These are phyloP conservation scores for Lentinula detonsa DNA, from an alignment of 768 basidiomycete species.

Conservation along the genomic window DNA sequence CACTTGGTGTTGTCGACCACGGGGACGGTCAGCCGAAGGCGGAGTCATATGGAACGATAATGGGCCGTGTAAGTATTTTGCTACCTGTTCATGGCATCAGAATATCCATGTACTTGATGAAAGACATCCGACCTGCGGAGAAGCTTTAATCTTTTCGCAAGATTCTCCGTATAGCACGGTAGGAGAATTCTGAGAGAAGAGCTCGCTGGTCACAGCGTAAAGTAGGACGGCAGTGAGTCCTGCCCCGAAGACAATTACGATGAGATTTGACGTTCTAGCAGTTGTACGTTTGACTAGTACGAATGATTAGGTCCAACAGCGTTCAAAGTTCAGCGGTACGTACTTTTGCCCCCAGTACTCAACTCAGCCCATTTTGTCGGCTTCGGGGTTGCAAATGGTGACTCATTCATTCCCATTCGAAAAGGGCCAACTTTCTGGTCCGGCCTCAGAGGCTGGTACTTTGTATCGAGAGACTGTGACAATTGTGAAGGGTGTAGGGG, in stretches of 20 bases:
- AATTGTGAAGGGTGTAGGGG: constrained; percentile 44
- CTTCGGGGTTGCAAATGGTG: constrained; percentile 44
- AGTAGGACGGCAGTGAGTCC: constrained; percentile 69
- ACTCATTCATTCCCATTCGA: constrained; percentile 61
- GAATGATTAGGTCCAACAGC: neutral
- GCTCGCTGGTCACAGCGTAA: constrained; percentile 76
- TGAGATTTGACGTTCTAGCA: constrained; percentile 41
- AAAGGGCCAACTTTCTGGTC: constrained; percentile 72
- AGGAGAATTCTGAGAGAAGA: constrained; percentile 86
- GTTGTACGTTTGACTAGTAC: constrained; percentile 41
- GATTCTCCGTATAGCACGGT: constrained; percentile 70
- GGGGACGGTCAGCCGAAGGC: constrained; percentile 66
- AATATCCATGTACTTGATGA: neutral
- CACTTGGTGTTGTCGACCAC: constrained; percentile 79
- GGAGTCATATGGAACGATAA: constrained; percentile 79
- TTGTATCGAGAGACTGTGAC: constrained; percentile 60
- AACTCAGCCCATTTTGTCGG: constrained; percentile 78
- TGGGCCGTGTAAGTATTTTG: constrained; percentile 61
- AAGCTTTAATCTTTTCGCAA: constrained; percentile 46
- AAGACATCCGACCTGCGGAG: constrained; percentile 33
- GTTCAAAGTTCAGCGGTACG: constrained; percentile 9
- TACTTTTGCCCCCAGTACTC: constrained; percentile 72
- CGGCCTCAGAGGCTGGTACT: constrained; percentile 29
- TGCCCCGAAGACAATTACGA: constrained; percentile 70
- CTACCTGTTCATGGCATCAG: constrained; percentile 40